Evolutionary conservation across 208 protist species (phyloP).

Genomic region (Acanthamoeba triangularis): DNA sequence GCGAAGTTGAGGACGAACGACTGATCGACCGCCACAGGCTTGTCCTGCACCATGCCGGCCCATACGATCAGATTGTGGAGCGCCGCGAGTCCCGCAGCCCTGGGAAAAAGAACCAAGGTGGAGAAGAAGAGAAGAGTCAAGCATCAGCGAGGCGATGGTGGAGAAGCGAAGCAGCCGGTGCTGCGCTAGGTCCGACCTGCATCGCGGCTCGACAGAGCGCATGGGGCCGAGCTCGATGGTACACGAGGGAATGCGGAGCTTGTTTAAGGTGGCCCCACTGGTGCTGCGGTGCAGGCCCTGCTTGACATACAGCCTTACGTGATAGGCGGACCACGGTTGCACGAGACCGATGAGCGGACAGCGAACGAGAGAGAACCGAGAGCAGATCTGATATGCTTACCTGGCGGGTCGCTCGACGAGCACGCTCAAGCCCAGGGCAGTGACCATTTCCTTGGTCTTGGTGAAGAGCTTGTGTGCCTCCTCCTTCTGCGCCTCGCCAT

Average conservation of each 20-base stretch:
- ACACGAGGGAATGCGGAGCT: slow-evolving; percentile 29
- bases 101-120: neutral
- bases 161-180: no score
- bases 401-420: slow-evolving; percentile 8
- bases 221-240: slow-evolving; percentile 19
- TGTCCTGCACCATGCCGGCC: slow-evolving; percentile 42
- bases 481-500: slow-evolving; percentile 21
- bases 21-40: neutral
- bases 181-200: neutral
- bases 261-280: slow-evolving; percentile 1
- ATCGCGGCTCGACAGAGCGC: neutral
- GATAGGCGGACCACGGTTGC: no score
- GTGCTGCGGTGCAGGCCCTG: slow-evolving; percentile 10
- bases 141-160: no score
- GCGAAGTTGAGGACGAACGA: neutral
- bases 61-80: slow-evolving; percentile 11
- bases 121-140: no score
- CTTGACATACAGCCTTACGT: neutral
- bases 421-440: neutral
- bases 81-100: neutral
- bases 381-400: neutral
- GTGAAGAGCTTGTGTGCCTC: neutral
- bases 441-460: slow-evolving; percentile 36
- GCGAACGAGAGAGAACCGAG: neutral
- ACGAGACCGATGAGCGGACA: neutral